These are phyloP conservation scores for Candolleomyces eurysporus DNA, from an alignment of 768 basidiomycete species.

Conservation along the genomic window DNA sequence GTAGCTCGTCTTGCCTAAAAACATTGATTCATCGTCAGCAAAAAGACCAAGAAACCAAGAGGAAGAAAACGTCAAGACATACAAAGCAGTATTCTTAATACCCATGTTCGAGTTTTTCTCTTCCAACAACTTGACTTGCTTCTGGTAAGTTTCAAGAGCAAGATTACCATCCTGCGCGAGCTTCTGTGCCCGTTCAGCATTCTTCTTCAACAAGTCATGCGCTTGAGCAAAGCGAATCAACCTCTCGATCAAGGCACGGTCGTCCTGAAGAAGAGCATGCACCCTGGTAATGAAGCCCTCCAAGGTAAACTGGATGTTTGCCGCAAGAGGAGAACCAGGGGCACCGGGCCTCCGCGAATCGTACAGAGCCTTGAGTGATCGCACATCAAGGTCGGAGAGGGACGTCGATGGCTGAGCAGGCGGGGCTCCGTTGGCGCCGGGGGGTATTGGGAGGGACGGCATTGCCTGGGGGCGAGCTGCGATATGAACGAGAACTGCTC, in stretches of 20 bases:
- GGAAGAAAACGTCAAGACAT: constrained; percentile 21
- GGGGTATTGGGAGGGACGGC: constrained; percentile 44
- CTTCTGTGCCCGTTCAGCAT: constrained; percentile 89
- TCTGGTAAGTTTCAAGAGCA: constrained; percentile 88
- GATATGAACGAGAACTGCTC: constrained; percentile 41
- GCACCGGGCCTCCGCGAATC: constrained; percentile 31
- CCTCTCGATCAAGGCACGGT: constrained; percentile 79
- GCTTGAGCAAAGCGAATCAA: constrained; percentile 84
- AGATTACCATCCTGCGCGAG: constrained; percentile 78
- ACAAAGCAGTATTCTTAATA: constrained; percentile 58
- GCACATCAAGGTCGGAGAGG: constrained; percentile 82
- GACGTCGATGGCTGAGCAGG: constrained; percentile 36
- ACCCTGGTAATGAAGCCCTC: constrained; percentile 79
- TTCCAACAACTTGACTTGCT: constrained; percentile 78
- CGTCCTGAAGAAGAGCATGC: constrained; percentile 79
- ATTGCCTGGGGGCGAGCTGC: constrained; percentile 42
- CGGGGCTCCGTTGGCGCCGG: constrained; percentile 22
- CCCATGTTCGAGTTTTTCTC: constrained; percentile 61
- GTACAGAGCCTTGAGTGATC: constrained; percentile 81
- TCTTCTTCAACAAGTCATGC: constrained; percentile 88
- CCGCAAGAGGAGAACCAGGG: constrained; percentile 13
- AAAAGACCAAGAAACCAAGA: constrained; percentile 1
- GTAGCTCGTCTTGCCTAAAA: constrained; percentile 64
- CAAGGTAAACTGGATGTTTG: constrained; percentile 54
- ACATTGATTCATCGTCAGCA: constrained; percentile 14